Evolutionary conservation across 495 filamentous ascomycete genomes (phyloP).

Genomic region (Xylaria curta): DNA sequence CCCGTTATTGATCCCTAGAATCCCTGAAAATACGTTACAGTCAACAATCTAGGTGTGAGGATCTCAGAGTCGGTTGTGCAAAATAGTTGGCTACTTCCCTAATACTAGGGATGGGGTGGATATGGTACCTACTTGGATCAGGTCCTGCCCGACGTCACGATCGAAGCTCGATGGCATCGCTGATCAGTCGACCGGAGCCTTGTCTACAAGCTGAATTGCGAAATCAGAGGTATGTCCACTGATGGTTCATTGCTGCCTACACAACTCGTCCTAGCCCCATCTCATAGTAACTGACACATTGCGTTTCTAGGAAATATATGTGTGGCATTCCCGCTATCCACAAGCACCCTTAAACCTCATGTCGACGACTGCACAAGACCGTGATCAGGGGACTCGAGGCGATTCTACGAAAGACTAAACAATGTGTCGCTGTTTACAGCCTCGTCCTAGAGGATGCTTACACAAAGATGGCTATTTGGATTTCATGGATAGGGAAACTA

Average conservation of each 20-base stretch:
- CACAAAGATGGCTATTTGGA: neutral
- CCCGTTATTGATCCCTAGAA: conserved; percentile 27
- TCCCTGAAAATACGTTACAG: conserved; percentile 31
- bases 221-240: conserved; percentile 30
- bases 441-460: neutral
- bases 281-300: neutral
- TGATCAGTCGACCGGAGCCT: neutral
- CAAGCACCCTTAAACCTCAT: conserved; percentile 24
- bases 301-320: conserved; percentile 29
- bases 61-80: too few relatives aligned
- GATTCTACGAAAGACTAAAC: conserved; percentile 32
- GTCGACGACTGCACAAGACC: conserved; percentile 28
- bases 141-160: conserved; percentile 21
- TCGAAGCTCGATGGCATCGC: conserved; percentile 10
- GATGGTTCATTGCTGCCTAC: neutral
- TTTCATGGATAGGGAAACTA: neutral
- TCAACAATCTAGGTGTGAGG: neutral
- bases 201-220: conserved; percentile 29
- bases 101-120: neutral
- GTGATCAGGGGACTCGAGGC: conserved; percentile 28
- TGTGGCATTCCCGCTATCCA: conserved; percentile 29
- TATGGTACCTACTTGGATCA: conserved; percentile 6
- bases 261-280: neutral
- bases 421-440: conserved; percentile 29
- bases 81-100: too few relatives aligned